Base-by-base conservation (phyloP, 441 rosid genomes). In the Brassica hybrid region DNA sequence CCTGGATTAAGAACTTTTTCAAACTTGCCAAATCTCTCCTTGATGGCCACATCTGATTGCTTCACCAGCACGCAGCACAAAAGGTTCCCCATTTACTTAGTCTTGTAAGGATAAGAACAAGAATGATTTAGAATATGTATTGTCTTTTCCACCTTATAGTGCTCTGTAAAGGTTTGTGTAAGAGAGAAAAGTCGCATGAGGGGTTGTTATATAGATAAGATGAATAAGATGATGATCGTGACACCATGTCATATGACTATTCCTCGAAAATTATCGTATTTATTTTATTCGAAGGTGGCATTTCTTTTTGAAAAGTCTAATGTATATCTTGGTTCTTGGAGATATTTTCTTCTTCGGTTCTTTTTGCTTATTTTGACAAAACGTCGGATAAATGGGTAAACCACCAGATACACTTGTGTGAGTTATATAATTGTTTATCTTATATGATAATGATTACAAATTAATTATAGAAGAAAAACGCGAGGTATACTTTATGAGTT, bases 31-130 rank as follows among this genome's bases (percentile, higher is more conserved):
- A 94, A 94, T 52, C 83, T 86, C 83, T 94, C 95, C 73, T 72
- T 84, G 48, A 94, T 76, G 32, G 91, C 95, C 2, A 94, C 97
- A 67, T 88, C 91, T 52, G 98, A 94, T 82, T 94, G 98, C 57
- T 89, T 91, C 77, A 94, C 97, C 76, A 88, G 84, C 69, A 92
- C 71, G 58, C 94, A 91, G 56, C 96, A 89, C 2, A 91, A 63
- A 21, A 80, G 89, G 72, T 91, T 90, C 14, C 96, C 96, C 96
- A 91, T 30, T 90, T 75, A 58, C 13, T 23, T 30, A 69, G 79
- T 50, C 63, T 59, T 71, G 18, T 45, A 19, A 30, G 17, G 69
- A 59, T 3, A 48, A 14, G 65, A 79, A 58, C 58, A 27, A 65
- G 57, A 6, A 50, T 50, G 57, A 50, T 2, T 50, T 50, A 50